phyloP scores from a whole-genome alignment of 2,329 filamentous ascomycete genomes.

The Phaeoacremonium minimum region DNA sequence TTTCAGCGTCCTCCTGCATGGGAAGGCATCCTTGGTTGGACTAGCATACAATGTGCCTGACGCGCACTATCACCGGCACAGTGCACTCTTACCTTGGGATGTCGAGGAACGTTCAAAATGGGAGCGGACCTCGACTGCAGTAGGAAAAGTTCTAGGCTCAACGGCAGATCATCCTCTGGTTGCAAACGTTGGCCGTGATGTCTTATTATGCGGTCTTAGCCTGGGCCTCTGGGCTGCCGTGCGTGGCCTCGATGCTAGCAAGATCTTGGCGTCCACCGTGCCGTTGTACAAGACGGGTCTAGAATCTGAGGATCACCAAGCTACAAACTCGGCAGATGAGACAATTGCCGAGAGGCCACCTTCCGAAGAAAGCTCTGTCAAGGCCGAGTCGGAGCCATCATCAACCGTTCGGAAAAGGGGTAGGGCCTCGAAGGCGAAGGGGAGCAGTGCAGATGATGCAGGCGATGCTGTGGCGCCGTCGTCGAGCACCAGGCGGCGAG shows the following conservation, averaged over 20 bases:
- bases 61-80: slow-evolving; percentile 43
- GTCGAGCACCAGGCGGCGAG: slow-evolving; percentile 14
- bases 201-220: slow-evolving; percentile 47
- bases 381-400: slow-evolving; percentile 14
- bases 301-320: not conserved
- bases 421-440: no score
- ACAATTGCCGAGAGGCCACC: slow-evolving; percentile 9
- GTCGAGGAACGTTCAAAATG: slow-evolving; percentile 35
- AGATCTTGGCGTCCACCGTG: slow-evolving; percentile 37
- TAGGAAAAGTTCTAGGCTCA: slow-evolving; percentile 41
- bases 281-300: slow-evolving; percentile 20
- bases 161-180: slow-evolving; percentile 55
- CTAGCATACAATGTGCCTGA: slow-evolving; percentile 42
- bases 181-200: slow-evolving; percentile 53
- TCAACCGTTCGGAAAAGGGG: slow-evolving; percentile 10
- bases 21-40: slow-evolving; percentile 34
- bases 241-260: slow-evolving; percentile 42
- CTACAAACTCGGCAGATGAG: slow-evolving; percentile 4
- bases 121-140: slow-evolving; percentile 39
- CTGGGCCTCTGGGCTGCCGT: slow-evolving; percentile 56
- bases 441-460: slow-evolving; percentile 6
- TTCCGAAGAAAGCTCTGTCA: no score
- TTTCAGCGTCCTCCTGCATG: slow-evolving; percentile 38
- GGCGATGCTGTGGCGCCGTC: slow-evolving; percentile 4
- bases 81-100: slow-evolving; percentile 39